Evolutionary conservation across 2,329 filamentous ascomycete genomes (phyloP), one percentile per base, ranked within the genome.

Genomic region (Venturia effusa): DNA sequence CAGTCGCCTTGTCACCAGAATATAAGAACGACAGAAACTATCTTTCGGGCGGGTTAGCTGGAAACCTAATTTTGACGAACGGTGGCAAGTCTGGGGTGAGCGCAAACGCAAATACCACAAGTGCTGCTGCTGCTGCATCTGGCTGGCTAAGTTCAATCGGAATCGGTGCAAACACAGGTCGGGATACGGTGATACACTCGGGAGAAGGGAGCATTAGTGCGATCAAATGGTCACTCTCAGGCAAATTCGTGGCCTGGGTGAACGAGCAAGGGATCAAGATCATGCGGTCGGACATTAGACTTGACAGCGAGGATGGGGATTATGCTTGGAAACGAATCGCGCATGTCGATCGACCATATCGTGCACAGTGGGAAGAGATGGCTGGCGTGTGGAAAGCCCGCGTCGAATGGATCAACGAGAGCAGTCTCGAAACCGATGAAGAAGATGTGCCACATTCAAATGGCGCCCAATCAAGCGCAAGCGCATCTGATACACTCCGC

Each of bases 241-340:
- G 94, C 0, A 94, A 89, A 76, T 97, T 92, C 71, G 89, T 97
- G 0, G 90, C 87, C 0, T 99, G 94, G 94, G 83, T 96, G 48
- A 99, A 97, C 71, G 94, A 99, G 75, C 88, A 95, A 70, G 94
- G 94, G 4, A 95, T 97, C 73, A 97, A 97, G 74, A 94, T 99
- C 66, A 97, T 97, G 92, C 85, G 94, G 43, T 91, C 91, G 4
- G 90, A 94, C 72, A 72, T 95, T 24, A 85, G 92, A 68, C 81
- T 97, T 5, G 90, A 95, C 6, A 86, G 80, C 67, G 82, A 82
- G 15, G 88, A 96, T 70, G 78, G 83, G 1, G 92, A 97, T 19
- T 87, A 88, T 68, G 90, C 92, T 2, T 99, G 95, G 95, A 96
- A 94, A 74, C 84, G 93, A 11, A 90, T 99, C 67, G 92, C 90